Conservation (phyloP, 352 stramenopile species). For the Globisporangium echinulatum region DNA sequence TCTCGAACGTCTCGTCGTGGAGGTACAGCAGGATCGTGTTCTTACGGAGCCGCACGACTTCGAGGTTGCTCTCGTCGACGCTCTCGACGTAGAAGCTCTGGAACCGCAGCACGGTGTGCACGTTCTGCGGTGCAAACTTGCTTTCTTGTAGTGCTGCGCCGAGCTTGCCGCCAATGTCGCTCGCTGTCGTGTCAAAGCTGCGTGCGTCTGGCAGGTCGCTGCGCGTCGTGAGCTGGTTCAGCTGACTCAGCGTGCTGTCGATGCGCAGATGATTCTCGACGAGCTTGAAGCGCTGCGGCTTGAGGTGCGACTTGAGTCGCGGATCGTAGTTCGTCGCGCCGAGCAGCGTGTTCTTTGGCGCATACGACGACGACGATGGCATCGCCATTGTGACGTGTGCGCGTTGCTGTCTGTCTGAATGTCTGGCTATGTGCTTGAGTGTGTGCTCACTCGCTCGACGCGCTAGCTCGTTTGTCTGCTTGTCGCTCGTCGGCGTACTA, state of each 20-base stretch:
- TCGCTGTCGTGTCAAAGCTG: constrained; percentile 54
- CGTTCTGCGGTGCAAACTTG: constrained; percentile 78
- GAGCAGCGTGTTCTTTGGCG: constrained; percentile 67
- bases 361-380: constrained; percentile 25
- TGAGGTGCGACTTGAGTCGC: constrained; percentile 53
- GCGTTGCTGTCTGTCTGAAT: too few species aligned
- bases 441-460: too few species aligned
- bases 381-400: too few species aligned
- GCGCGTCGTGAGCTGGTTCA: constrained; percentile 52
- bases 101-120: constrained; percentile 80
- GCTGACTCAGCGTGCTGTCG: constrained; percentile 54
- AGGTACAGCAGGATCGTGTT: constrained; percentile 82
- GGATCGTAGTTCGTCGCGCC: constrained; percentile 70
- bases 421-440: too few species aligned
- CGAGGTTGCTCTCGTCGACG: constrained; percentile 77
- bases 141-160: constrained; percentile 33
- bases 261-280: constrained; percentile 47
- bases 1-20: constrained; percentile 84
- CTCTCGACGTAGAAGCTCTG: constrained; percentile 80
- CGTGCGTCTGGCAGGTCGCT: constrained; percentile 47
- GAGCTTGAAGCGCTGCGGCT: constrained; percentile 80
- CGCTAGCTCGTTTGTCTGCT: too few species aligned
- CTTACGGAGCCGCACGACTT: constrained; percentile 64
- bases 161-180: constrained; percentile 54
- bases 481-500: too few species aligned